Evolutionary conservation across 1,284 basidiomycete genomes (phyloP).

Genomic region (Cryptococcus sp.): DNA sequence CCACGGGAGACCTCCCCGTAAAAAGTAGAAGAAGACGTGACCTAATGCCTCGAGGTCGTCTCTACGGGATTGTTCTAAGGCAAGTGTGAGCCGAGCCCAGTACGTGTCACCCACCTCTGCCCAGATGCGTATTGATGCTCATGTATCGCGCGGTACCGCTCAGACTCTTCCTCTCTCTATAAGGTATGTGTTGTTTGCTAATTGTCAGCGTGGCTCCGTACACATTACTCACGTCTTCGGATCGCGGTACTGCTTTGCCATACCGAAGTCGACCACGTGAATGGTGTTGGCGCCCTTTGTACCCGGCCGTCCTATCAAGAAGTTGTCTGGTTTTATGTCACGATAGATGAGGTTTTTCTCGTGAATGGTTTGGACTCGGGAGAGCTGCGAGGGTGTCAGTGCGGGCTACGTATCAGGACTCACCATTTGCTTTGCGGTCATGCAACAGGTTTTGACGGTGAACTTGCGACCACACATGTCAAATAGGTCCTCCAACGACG

Average conservation of each 20-base stretch:
- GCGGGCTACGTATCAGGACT: slow-evolving; percentile 34
- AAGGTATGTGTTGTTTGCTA: slow-evolving; percentile 89
- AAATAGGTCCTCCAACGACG: slow-evolving; percentile 90
- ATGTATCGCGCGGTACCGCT: slow-evolving; percentile 91
- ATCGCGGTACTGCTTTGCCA: slow-evolving; percentile 97
- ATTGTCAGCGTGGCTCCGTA: slow-evolving; percentile 4
- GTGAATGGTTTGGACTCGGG: slow-evolving; percentile 91
- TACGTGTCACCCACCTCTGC: slow-evolving; percentile 67
- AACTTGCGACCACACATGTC: slow-evolving; percentile 96
- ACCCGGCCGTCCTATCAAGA: slow-evolving; percentile 85
- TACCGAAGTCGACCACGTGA: slow-evolving; percentile 90
- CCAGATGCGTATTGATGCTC: slow-evolving; percentile 96
- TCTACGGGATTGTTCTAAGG: slow-evolving; percentile 83
- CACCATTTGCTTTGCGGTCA: slow-evolving; percentile 96
- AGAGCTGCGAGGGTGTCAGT: slow-evolving; percentile 59
- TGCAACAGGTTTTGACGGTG: slow-evolving; percentile 91
- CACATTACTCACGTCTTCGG: slow-evolving; percentile 67
- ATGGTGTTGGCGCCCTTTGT: slow-evolving; percentile 84
- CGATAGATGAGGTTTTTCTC: slow-evolving; percentile 97
- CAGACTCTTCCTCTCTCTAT: slow-evolving; percentile 90
- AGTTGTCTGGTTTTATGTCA: slow-evolving; percentile 98
- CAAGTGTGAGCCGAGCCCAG: not conserved
- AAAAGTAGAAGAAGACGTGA: slow-evolving; percentile 97
- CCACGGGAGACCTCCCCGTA: slow-evolving; percentile 90
- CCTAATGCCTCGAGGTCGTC: slow-evolving; percentile 94